Evolutionary conservation across 169 alveolate species (phyloP), one percentile per base, ranked within the genome.

Genomic region (Eimeria praecox): DNA sequence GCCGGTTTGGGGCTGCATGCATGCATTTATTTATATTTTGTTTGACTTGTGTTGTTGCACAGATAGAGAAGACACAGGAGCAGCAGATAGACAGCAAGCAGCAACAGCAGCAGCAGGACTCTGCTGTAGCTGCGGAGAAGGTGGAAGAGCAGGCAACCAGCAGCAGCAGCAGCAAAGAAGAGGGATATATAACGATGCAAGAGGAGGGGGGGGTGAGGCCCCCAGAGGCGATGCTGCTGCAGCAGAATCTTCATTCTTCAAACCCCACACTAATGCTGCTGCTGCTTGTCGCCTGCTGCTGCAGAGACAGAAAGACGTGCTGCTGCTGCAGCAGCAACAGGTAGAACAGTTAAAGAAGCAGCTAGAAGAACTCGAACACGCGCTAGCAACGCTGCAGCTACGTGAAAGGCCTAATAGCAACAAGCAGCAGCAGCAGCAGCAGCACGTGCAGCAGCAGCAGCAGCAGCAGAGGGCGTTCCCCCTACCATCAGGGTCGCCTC

Each of bases 241-340:
- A 0, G 46, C 27, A 1, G 2, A 49, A n/a, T 46, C 40, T 73
- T 3, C 42, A 5, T 69, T 14, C 14, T 22, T 22, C 40, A 3
- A 16, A 59, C 35, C 86, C 35, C 33, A 54, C 30, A 16, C 56
- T 18, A 59, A 54, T 40, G 87, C 54, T 12, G 87, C 54, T 22
- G 35, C 87, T 24, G 10, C 87, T 20, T 80, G 69, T 71, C 38
- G 30, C 46, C 90, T 27, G 71, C 71, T 80, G 64, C 90, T 80
- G 71, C 71, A 80, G 90, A 10, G 71, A 30, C 90, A 80, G 69
- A 42, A 80, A 12, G 71, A 44, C 5, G 69, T 80, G 64, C 69
- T 80, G 71, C 35, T n/a, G 90, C 90, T 46, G 71, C 90, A 80
- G 90, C 49, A 80, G 16, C 38, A 80, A 27, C 90, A 80, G 90